phyloP scores from a whole-genome alignment of 2,329 filamentous ascomycete species.

The Monascus ruber region DNA sequence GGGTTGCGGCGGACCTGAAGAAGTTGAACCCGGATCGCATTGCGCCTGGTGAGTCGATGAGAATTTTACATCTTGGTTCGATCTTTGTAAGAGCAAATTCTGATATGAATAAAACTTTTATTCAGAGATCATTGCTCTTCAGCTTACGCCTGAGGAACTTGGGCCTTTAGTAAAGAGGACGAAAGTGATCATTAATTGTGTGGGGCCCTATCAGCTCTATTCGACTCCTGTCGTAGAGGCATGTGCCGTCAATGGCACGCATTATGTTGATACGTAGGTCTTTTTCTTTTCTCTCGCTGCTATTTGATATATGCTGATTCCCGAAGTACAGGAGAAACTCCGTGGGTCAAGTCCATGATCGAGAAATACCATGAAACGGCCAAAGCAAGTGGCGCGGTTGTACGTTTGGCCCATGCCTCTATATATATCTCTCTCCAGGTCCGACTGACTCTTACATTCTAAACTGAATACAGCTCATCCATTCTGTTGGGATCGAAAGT shows the following conservation, averaged over 20 bases:
- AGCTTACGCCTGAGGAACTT: constrained; percentile 41
- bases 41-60: constrained; percentile 49
- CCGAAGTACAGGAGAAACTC: constrained; percentile 48
- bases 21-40: constrained; percentile 56
- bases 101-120: not conserved
- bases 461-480: constrained; percentile 39
- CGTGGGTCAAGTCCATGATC: constrained; percentile 53
- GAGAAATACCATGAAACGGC: constrained; percentile 50
- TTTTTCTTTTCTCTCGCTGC: not conserved
- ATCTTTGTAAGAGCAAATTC: not conserved
- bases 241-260: constrained; percentile 53
- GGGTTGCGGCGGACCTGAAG: constrained; percentile 56
- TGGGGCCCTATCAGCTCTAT: constrained; percentile 54
- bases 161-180: constrained; percentile 43
- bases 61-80: not conserved
- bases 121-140: constrained; percentile 34
- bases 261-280: constrained; percentile 51
- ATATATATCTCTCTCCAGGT: not conserved
- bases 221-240: constrained; percentile 55
- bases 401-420: constrained; percentile 19
- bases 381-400: constrained; percentile 48
- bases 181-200: constrained; percentile 47
- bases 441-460: not conserved
- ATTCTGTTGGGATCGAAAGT: constrained; percentile 50
- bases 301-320: not conserved